Conservation (phyloP, 1,284 basidiomycete species). For the Trametes polyzona region DNA sequence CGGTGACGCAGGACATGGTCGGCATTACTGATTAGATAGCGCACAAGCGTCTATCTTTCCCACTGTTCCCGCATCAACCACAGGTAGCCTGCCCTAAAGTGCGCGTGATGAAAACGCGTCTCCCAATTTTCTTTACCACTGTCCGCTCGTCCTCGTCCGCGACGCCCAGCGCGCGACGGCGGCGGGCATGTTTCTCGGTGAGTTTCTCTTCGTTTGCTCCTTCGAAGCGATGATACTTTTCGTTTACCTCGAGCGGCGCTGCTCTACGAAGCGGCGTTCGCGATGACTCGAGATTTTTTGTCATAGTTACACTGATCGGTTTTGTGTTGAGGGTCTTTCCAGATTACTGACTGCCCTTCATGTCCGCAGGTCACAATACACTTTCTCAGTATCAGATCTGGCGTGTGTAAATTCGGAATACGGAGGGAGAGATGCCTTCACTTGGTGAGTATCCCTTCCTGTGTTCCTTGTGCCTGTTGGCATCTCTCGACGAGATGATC, state of each 20-base stretch:
- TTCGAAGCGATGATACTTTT: slow-evolving; percentile 61
- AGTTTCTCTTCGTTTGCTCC: slow-evolving; percentile 19
- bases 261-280: slow-evolving; percentile 52
- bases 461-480: background rate
- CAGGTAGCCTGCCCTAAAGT: slow-evolving; percentile 22
- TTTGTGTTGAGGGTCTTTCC: slow-evolving; percentile 19
- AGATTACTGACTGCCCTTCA: background rate
- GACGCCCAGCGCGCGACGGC: background rate
- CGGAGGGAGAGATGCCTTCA: background rate
- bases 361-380: background rate
- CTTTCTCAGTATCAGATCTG: background rate
- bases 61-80: background rate
- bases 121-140: slow-evolving; percentile 1
- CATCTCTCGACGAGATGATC: slow-evolving; percentile 52
- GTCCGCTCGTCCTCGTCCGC: slow-evolving; percentile 10
- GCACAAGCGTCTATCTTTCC: background rate
- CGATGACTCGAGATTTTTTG: slow-evolving; percentile 60
- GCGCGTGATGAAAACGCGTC: slow-evolving; percentile 17
- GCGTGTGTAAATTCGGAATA: background rate
- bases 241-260: slow-evolving; percentile 51
- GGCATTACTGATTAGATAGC: slow-evolving; percentile 1
- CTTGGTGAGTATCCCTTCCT: slow-evolving; percentile 8
- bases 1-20: background rate
- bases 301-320: slow-evolving; percentile 91
- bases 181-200: slow-evolving; percentile 21